phyloP scores from a whole-genome alignment of 768 basidiomycete species.

The Lactarius akahatsu region DNA sequence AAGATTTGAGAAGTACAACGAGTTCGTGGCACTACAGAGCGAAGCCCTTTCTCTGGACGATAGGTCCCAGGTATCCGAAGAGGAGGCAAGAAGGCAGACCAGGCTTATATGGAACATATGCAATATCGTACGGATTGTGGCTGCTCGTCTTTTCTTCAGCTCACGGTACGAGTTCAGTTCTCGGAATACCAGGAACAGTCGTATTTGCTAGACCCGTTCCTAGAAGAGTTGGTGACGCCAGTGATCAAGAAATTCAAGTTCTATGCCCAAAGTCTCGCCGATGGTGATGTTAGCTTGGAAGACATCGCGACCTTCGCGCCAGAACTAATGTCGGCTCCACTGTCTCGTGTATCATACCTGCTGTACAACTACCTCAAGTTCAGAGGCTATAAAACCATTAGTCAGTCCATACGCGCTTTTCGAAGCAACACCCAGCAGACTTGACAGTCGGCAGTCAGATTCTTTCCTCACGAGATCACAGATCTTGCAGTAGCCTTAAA shows the following conservation, averaged over 20 bases:
- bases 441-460: constrained; percentile 60
- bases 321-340: constrained; percentile 32
- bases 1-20: constrained; percentile 57
- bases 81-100: constrained; percentile 19
- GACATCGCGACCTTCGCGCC: constrained; percentile 34
- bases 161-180: constrained; percentile 49
- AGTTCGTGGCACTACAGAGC: constrained; percentile 54
- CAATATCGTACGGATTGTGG: constrained; percentile 15
- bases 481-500: constrained; percentile 76
- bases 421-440: not conserved
- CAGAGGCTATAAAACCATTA: constrained; percentile 87
- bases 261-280: constrained; percentile 43
- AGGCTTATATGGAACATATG: constrained; percentile 17
- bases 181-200: constrained; percentile 91
- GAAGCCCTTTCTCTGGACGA: constrained; percentile 51
- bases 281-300: constrained; percentile 15
- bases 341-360: constrained; percentile 55
- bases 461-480: constrained; percentile 88
- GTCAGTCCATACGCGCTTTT: constrained; percentile 48
- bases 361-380: constrained; percentile 84
- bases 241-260: constrained; percentile 62
- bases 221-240: constrained; percentile 77
- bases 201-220: constrained; percentile 85
- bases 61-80: constrained; percentile 37
- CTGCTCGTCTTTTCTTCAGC: not conserved